Evolutionary conservation across 1,284 basidiomycete species (phyloP).

Genomic region (Sporisorium reilianum): DNA sequence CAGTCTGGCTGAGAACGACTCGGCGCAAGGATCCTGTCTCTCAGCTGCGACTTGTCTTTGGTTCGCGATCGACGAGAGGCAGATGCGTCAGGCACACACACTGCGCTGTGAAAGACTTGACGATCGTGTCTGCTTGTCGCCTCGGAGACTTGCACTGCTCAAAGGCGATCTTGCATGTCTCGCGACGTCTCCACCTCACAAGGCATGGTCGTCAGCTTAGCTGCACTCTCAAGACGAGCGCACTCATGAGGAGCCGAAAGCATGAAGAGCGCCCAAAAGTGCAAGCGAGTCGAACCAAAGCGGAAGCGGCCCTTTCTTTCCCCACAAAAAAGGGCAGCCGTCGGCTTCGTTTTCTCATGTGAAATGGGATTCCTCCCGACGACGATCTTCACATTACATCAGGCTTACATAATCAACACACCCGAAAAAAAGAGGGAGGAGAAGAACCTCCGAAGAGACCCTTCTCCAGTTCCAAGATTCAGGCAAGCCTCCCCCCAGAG

Average conservation of each 20-base stretch:
- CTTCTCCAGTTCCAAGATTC: conserved; percentile 52
- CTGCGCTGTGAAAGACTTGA: too few species aligned
- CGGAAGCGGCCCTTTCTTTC: background rate
- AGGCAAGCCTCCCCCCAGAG: conserved; percentile 55
- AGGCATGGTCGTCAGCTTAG: too few species aligned
- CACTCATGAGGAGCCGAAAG: background rate
- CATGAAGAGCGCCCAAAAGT: background rate
- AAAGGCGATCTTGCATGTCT: too few species aligned
- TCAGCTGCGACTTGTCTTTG: too few species aligned
- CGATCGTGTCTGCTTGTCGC: too few species aligned
- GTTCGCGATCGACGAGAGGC: too few species aligned
- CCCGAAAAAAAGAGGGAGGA: conserved; percentile 27
- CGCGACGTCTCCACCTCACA: too few species aligned
- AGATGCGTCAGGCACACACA: background rate
- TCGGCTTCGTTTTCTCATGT: background rate
- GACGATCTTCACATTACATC: background rate
- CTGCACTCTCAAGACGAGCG: too few species aligned
- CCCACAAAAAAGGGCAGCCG: background rate
- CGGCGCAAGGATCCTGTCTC: too few species aligned
- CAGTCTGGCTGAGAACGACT: too few species aligned
- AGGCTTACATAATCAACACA: conserved; percentile 33
- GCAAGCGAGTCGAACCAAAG: background rate
- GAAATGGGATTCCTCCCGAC: background rate
- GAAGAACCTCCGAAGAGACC: conserved; percentile 27
- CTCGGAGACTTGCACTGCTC: too few species aligned